Evolutionary conservation across 1,284 basidiomycete genomes (phyloP).

Genomic region (Ganoderma multipileum): DNA sequence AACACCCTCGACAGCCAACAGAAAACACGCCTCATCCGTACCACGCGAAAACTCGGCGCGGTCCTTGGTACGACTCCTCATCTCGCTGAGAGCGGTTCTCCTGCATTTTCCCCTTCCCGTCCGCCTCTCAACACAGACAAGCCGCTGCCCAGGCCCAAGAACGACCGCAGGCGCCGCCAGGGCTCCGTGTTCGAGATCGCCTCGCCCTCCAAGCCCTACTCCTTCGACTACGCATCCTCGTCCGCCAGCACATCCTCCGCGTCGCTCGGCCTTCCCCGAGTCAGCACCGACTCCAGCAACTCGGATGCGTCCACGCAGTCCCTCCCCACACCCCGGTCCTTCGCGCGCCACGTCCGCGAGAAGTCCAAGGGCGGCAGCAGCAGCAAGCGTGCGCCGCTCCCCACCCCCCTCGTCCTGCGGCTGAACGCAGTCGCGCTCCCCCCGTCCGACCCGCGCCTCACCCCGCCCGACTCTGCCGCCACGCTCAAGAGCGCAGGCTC

Average conservation of each 20-base stretch:
- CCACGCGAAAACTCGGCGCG: constrained; percentile 63
- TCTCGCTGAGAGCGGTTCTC: constrained; percentile 48
- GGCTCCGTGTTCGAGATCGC: constrained; percentile 43
- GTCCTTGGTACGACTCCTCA: constrained; percentile 64
- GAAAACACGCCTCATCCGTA: constrained; percentile 60
- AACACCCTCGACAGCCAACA: constrained; percentile 57
- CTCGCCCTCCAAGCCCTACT: constrained; percentile 23
- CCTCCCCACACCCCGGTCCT: constrained; percentile 26
- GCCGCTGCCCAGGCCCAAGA: constrained; percentile 31
- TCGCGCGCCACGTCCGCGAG: constrained; percentile 29
- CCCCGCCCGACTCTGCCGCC: constrained; percentile 23
- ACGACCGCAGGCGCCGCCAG: constrained; percentile 35
- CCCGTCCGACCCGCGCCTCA: constrained; percentile 26
- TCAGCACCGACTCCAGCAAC: constrained; percentile 31
- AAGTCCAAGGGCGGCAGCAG: constrained; percentile 16
- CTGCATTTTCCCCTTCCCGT: constrained; percentile 17
- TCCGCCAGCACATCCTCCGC: constrained; percentile 42
- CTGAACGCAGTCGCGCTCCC: constrained; percentile 38
- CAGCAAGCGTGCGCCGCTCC: constrained; percentile 28
- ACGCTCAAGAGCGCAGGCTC: constrained; percentile 12
- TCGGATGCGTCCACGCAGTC: constrained; percentile 19
- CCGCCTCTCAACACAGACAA: constrained; percentile 12
- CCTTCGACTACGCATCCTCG: constrained; percentile 34
- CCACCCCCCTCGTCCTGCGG: constrained; percentile 40
- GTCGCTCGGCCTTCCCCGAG: constrained; percentile 34